Evolutionary conservation across 176 grass and related monocot species (phyloP), one percentile per base, ranked within the genome.

Genomic region (Hyparrhenia diplandra): DNA sequence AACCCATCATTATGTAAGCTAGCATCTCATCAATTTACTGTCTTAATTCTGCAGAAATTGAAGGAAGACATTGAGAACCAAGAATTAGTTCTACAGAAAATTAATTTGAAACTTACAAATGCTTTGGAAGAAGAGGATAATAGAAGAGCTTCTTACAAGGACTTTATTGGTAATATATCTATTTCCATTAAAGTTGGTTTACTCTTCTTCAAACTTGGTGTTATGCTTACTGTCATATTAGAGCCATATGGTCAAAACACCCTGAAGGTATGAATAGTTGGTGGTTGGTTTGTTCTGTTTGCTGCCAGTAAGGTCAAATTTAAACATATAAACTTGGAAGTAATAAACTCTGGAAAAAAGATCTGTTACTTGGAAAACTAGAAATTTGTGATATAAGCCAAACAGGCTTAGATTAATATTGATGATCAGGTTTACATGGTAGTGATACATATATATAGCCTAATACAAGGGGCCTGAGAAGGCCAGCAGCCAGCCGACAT

Each of bases 61-160:
- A 58, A 84, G 58, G 84, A 79, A 64, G 75, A 89, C 24, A 91
- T 89, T 66, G 55, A 79, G 36, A 45, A 83, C 32, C 84, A 87
- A 78, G 86, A 98, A 89, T 76, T 89, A 46, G 52, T 55, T 83
- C 37, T 92, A 41, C 80, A 94, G 86, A 94, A 98, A 88, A 69
- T 67, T 63, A 57, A 71, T 81, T 84, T 89, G 49, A 89, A 69
- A 76, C 75, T 89, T 58, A 69, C 74, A 61, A 35, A 72, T 42
- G 67, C 84, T 72, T 79, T 74, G 16, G 69, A 78, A 77, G 80
- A 92, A 31, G 76, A 82, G 46, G 86, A 89, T 81, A 73, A 92
- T 40, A 82, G 69, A 46, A 92, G 63, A 54, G 85, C 21, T 52
- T 89, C 86, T 43, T 89, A 68, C 61, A 67, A 94, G 54, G 42